Evolutionary conservation across 495 filamentous ascomycete genomes (phyloP).

Genomic region (Glarea lozoyensis): DNA sequence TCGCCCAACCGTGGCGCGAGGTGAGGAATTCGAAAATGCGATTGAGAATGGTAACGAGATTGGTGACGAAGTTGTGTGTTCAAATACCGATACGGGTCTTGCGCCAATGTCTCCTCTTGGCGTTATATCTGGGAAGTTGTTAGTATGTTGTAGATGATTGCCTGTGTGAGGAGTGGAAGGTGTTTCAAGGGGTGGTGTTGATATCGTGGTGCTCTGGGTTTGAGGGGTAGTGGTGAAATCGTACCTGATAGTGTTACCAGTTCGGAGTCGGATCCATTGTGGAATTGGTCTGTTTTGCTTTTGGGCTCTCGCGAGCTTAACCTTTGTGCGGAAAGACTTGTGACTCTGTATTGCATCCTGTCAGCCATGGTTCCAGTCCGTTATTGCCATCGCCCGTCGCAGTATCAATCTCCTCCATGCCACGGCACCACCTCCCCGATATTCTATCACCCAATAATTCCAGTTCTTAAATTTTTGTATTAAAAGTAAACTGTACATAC

Average conservation of each 20-base stretch:
- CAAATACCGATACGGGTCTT: slow-evolving; percentile 99
- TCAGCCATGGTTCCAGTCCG: slow-evolving; percentile 17
- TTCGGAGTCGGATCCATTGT: slow-evolving; percentile 98
- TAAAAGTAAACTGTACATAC: slow-evolving; percentile 43
- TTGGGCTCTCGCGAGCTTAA: slow-evolving; percentile 99
- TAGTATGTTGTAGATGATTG: slow-evolving; percentile 3
- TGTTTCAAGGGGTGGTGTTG: too few species aligned
- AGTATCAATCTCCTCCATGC: background rate
- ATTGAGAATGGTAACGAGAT: too few species aligned
- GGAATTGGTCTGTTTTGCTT: slow-evolving; percentile 99
- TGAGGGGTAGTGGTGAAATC: too few species aligned
- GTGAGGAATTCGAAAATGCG: too few species aligned
- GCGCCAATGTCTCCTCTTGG: slow-evolving; percentile 98
- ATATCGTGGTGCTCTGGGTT: too few species aligned
- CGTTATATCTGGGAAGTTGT: slow-evolving; percentile 78
- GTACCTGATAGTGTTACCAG: slow-evolving; percentile 69
- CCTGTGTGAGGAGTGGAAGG: too few species aligned
- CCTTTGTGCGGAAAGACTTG: slow-evolving; percentile 99
- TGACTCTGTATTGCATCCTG: slow-evolving; percentile 58
- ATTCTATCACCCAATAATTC: background rate
- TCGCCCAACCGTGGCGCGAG: too few species aligned
- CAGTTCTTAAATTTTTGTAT: background rate
- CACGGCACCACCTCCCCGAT: background rate
- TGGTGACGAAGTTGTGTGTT: too few species aligned
- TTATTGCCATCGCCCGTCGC: slow-evolving; percentile 1